Conservation (phyloP, 768 basidiomycete species). For the Agrocybe pediades region DNA sequence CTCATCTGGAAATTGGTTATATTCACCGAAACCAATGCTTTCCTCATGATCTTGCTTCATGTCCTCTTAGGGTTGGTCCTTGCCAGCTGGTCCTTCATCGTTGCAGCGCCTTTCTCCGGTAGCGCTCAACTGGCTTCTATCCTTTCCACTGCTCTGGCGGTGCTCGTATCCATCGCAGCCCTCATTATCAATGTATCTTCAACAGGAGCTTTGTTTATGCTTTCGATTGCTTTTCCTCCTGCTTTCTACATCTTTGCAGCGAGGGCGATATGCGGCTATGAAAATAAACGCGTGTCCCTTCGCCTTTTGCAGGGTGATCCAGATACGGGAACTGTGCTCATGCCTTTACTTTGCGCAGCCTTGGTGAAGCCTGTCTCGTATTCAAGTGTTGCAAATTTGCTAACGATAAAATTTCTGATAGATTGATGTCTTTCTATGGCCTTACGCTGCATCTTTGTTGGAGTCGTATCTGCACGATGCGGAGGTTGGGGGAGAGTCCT, state of each 20-base stretch:
- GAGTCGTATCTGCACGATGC: conserved; percentile 69
- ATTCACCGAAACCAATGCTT: conserved; percentile 59
- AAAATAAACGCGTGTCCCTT: conserved; percentile 56
- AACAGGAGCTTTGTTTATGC: conserved; percentile 55
- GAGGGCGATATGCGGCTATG: conserved; percentile 68
- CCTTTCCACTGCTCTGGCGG: conserved; percentile 61
- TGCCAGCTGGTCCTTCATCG: conserved; percentile 75
- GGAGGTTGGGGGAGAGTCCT: not conserved
- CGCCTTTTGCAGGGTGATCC: conserved; percentile 62
- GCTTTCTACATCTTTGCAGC: conserved; percentile 75
- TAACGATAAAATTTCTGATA: conserved; percentile 21
- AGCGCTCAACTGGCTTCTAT: conserved; percentile 75
- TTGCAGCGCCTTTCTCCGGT: conserved; percentile 69
- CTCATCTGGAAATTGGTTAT: conserved; percentile 68
- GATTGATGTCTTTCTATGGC: conserved; percentile 78
- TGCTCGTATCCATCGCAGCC: conserved; percentile 69
- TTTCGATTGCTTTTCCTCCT: conserved; percentile 74
- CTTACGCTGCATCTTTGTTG: conserved; percentile 58
- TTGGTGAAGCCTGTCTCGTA: conserved; percentile 44
- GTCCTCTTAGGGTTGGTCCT: conserved; percentile 68
- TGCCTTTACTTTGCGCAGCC: conserved; percentile 66
- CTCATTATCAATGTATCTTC: conserved; percentile 48
- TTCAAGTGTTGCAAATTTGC: not conserved
- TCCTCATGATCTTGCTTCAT: conserved; percentile 64
- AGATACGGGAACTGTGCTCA: conserved; percentile 52